Percentiles rank a stretch among this genome's conserved stretches.
These are phyloP conservation scores for Magnolia changhungtana DNA, from an alignment of 164 flowering plant species.

Conservation along the genomic window DNA sequence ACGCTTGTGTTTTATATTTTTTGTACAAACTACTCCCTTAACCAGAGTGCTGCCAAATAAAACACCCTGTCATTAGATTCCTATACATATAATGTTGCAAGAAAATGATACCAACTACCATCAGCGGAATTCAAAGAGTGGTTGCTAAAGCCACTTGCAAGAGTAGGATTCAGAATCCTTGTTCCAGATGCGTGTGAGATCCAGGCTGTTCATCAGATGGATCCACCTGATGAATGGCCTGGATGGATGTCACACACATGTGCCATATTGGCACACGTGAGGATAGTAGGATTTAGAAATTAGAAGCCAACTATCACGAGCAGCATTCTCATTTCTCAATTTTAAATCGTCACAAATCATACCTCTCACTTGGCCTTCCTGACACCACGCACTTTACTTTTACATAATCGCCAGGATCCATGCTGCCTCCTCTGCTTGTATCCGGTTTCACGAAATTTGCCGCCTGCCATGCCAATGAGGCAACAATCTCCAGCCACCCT, in stretches of 20 bases:
- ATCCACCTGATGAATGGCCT: neutral
- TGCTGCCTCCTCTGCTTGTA: slow-evolving; percentile 86
- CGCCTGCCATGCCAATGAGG: slow-evolving; percentile 89
- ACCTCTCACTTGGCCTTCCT: slow-evolving; percentile 82
- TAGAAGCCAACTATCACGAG: neutral
- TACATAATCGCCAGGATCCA: slow-evolving; percentile 95
- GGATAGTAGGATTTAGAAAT: neutral
- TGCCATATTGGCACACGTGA: neutral
- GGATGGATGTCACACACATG: neutral
- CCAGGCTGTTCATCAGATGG: neutral
- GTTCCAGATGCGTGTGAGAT: neutral
- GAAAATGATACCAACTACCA: neutral
- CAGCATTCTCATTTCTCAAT: slow-evolving; percentile 1
- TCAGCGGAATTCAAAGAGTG: neutral
- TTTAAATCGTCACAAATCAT: neutral
- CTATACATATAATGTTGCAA: neutral
- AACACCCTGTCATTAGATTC: slow-evolving; percentile 2
- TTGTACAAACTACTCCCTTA: slow-evolving; percentile 95
- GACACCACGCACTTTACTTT: slow-evolving; percentile 86
- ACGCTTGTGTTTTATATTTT: slow-evolving; percentile 95
- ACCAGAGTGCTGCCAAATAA: slow-evolving; percentile 60
- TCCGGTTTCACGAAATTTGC: slow-evolving; percentile 91
- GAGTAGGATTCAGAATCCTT: neutral
- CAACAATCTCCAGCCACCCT: slow-evolving; percentile 73
- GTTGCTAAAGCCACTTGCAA: neutral